Conservation (phyloP, 495 filamentous ascomycete species). For the Thermothielavioides terrestris region DNA sequence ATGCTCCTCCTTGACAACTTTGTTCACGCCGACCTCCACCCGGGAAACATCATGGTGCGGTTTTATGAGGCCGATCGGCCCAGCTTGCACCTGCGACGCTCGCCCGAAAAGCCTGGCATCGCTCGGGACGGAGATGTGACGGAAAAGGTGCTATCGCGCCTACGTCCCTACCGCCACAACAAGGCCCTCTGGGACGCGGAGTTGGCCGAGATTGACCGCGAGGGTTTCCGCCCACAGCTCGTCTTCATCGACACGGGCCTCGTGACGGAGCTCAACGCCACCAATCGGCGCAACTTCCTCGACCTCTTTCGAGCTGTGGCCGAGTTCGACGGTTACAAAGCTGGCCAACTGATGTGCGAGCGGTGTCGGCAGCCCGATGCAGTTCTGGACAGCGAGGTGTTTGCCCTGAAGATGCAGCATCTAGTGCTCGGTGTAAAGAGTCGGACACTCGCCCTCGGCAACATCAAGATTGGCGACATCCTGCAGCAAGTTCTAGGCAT, state of each 20-base stretch:
- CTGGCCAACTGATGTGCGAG: slow-evolving; percentile 92
- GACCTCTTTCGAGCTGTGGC: slow-evolving; percentile 94
- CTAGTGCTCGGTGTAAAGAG: slow-evolving; percentile 84
- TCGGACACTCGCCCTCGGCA: slow-evolving; percentile 83
- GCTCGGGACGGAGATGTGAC: slow-evolving; percentile 67
- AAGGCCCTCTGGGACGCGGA: slow-evolving; percentile 58
- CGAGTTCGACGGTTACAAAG: slow-evolving; percentile 94
- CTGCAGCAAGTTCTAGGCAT: slow-evolving; percentile 82
- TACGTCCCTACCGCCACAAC: slow-evolving; percentile 62
- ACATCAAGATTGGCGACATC: slow-evolving; percentile 93
- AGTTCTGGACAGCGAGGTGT: slow-evolving; percentile 80
- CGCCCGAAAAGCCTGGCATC: slow-evolving; percentile 31
- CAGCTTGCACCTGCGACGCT: slow-evolving; percentile 33
- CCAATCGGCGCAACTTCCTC: slow-evolving; percentile 84
- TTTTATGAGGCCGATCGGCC: slow-evolving; percentile 82
- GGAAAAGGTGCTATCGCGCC: slow-evolving; percentile 68
- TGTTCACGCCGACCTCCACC: slow-evolving; percentile 95
- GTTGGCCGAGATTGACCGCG: slow-evolving; percentile 69
- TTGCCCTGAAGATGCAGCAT: slow-evolving; percentile 94
- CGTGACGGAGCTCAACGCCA: slow-evolving; percentile 83
- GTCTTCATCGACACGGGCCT: slow-evolving; percentile 98
- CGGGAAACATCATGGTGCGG: slow-evolving; percentile 99
- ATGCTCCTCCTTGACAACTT: slow-evolving; percentile 99
- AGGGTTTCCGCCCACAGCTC: slow-evolving; percentile 88
- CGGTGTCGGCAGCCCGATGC: slow-evolving; percentile 83